Percentiles rank a stretch among this genome's conserved stretches.
Conservation (phyloP, 2,329 filamentous ascomycete species). For the Elsinoe ampelina region DNA sequence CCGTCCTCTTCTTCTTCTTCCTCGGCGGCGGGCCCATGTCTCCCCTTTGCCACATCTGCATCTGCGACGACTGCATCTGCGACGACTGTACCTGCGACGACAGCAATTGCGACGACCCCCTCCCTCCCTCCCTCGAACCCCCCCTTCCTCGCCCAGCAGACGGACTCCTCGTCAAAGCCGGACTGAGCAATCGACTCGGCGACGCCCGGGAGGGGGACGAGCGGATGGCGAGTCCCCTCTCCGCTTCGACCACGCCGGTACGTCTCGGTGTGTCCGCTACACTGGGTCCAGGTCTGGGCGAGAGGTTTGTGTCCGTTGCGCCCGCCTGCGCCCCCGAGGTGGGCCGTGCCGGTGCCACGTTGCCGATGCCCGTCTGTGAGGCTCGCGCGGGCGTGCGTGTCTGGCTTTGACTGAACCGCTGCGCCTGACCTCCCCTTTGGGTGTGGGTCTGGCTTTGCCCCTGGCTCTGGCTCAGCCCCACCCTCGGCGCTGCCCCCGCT, state of each 20-base stretch:
- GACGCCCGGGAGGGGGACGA: background rate
- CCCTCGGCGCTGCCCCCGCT: constrained; percentile 14
- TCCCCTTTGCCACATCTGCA: constrained; percentile 26
- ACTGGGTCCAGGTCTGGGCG: too few species aligned
- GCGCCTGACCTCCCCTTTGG: too few species aligned
- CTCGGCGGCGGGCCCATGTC: constrained; percentile 29
- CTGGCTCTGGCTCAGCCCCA: background rate
- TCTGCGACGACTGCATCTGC: constrained; percentile 21
- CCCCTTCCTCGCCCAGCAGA: background rate
- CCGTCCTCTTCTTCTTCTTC: constrained; percentile 36
- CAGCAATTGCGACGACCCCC: constrained; percentile 5
- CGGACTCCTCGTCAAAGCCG: constrained; percentile 1
- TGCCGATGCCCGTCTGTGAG: background rate
- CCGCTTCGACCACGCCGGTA: constrained; percentile 6
- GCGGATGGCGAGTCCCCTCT: background rate
- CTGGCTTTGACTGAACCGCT: too few species aligned
- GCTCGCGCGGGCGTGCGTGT: too few species aligned
- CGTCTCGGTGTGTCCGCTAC: too few species aligned
- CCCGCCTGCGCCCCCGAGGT: background rate
- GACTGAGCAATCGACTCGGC: background rate
- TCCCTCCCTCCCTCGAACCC: background rate
- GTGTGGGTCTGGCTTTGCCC: too few species aligned
- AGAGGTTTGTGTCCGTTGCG: background rate
- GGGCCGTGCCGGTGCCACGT: too few species aligned
- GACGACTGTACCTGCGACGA: background rate